Percentiles rank a stretch among this genome's conserved stretches.
These are phyloP conservation scores for Fusarium redolens DNA, from an alignment of 2,329 filamentous ascomycete genomes.

Conservation along the genomic window DNA sequence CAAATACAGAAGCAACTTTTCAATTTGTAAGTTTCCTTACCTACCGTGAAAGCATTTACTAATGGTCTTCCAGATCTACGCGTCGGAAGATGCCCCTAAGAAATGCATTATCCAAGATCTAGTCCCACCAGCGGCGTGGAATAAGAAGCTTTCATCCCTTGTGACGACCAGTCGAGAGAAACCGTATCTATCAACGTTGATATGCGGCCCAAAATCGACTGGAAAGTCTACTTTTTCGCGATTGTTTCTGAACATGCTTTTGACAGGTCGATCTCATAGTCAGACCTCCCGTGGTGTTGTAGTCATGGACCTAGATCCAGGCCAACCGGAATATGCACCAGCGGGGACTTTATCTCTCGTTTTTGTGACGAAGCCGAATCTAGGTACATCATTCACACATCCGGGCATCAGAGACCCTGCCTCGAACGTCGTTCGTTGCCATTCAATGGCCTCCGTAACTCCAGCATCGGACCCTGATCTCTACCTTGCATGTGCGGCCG, in stretches of 20 bases:
- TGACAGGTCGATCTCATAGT: slow-evolving; percentile 56
- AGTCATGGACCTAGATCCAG: slow-evolving; percentile 81
- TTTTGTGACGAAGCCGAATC: slow-evolving; percentile 68
- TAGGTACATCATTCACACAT: slow-evolving; percentile 76
- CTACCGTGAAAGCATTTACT: slow-evolving; percentile 25
- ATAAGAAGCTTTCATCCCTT: slow-evolving; percentile 65
- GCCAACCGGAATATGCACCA: slow-evolving; percentile 79
- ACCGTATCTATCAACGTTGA: slow-evolving; percentile 59
- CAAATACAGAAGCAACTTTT: slow-evolving; percentile 51
- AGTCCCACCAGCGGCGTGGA: slow-evolving; percentile 69
- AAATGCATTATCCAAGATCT: slow-evolving; percentile 64
- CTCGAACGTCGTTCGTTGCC: slow-evolving; percentile 65
- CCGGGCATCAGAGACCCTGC: slow-evolving; percentile 51
- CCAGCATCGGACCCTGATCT: slow-evolving; percentile 74
- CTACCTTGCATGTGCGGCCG: slow-evolving; percentile 71
- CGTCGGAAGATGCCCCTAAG: slow-evolving; percentile 63
- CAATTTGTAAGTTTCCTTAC: slow-evolving; percentile 58
- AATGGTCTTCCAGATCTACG: slow-evolving; percentile 59
- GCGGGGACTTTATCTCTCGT: slow-evolving; percentile 77
- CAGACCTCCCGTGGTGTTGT: slow-evolving; percentile 53
- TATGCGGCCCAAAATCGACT: slow-evolving; percentile 77
- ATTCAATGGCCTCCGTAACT: slow-evolving; percentile 73
- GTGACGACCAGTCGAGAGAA: slow-evolving; percentile 48
- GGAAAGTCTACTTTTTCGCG: slow-evolving; percentile 82
- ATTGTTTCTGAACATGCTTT: slow-evolving; percentile 72